Evolutionary conservation across 257 asterid species (phyloP), one percentile per base, ranked within the genome.

Genomic region (Forsythia viridissima): DNA sequence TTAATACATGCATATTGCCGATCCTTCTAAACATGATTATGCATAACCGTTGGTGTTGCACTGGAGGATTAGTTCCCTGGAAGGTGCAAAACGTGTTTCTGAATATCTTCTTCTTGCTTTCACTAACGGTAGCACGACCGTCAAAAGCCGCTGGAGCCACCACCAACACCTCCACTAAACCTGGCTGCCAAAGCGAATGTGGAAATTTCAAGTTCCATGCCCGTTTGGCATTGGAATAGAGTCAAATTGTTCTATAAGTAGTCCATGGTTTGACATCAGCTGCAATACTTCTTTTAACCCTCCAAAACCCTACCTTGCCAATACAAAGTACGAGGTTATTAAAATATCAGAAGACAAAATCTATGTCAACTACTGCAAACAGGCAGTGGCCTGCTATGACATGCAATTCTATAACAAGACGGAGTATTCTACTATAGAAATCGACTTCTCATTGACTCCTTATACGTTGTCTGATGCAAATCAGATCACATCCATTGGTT

Each of bases 401-500:
- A 0, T 2, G 36, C 16, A 5, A 8, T 1, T n/a, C 3, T 20
- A 37, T 5, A 12, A 42, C 24, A 40, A 38, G n/a, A 12, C 12
- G 9, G 5, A 5, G 21, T 34, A 3, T 0, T 10, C 46, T 18
- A 15, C 1, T 10, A 18, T 8, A 41, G n/a, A 4, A 9, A 52
- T 21, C 24, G 20, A 15, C 1, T 36, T 76, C 51, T 24, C 72
- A 5, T 0, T 3, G 0, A 61, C 59, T 20, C 77, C 34, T 6
- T 76, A 63, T 5, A 72, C 79, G 24, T 48, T 76, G 65, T 76
- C 81, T 20, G 77, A 66, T 6, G 43, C 42, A 6, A 81, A 76
- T 78, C 73, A 77, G 78, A 42, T 81, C 79, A 81, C 81, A 39
- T 80, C 80, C 71, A 30, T 81, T 38, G 81, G 84, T 37, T 81